A percentile compares a stretch with the other conserved stretches of the same genome.
Evolutionary conservation across 768 basidiomycete genomes (phyloP).

Genomic region (Termitomyces sp.): DNA sequence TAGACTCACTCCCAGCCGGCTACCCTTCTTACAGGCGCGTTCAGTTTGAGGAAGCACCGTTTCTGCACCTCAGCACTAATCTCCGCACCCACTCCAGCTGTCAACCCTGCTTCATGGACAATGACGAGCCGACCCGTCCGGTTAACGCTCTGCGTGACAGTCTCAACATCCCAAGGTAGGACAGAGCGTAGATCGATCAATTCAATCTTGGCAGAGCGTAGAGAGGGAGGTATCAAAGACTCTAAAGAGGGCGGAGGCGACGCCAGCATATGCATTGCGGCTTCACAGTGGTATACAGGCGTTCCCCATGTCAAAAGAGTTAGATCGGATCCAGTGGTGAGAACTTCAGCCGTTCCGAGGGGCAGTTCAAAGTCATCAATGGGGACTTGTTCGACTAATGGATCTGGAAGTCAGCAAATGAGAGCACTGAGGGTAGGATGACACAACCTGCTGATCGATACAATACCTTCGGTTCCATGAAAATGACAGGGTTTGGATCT

Average conservation of each 20-base stretch:
- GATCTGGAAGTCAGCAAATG: neutral
- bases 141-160: constrained; percentile 75
- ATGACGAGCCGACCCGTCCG: constrained; percentile 82
- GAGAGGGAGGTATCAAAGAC: constrained; percentile 54
- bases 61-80: constrained; percentile 90
- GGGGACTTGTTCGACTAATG: constrained; percentile 84
- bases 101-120: constrained; percentile 88
- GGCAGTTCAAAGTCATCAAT: constrained; percentile 84
- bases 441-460: constrained; percentile 78
- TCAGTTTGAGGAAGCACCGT: constrained; percentile 80
- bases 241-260: constrained; percentile 63
- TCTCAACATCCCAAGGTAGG: constrained; percentile 83
- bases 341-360: constrained; percentile 72
- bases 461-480: constrained; percentile 93
- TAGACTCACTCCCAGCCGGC: constrained; percentile 90
- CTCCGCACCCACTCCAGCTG: constrained; percentile 85
- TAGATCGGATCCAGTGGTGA: constrained; percentile 73
- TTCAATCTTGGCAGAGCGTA: constrained; percentile 73
- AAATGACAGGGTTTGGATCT: constrained; percentile 90
- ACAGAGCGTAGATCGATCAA: constrained; percentile 89
- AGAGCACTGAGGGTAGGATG: neutral
- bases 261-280: constrained; percentile 68
- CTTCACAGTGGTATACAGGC: constrained; percentile 85
- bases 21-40: constrained; percentile 83
- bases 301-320: constrained; percentile 94